phyloP scores from a whole-genome alignment of 176 grass and related monocot species.

The Echinochloa phyllopogon region DNA sequence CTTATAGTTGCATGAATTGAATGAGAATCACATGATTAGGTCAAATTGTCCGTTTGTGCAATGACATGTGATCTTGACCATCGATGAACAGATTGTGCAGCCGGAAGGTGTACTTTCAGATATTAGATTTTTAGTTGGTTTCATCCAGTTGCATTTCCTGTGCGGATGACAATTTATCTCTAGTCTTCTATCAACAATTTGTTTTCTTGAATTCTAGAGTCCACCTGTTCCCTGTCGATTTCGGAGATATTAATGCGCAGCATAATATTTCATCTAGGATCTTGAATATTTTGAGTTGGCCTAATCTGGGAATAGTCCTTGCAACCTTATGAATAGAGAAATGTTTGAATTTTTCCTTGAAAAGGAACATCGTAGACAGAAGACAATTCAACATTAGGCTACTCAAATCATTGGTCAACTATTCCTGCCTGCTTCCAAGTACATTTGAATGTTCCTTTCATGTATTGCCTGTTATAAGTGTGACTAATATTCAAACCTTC shows the following conservation, averaged over 20 bases:
- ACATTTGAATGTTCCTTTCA: neutral
- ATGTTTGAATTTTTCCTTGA: conserved; percentile 18
- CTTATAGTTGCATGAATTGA: neutral
- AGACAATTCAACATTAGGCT: conserved; percentile 11
- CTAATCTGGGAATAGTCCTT: conserved; percentile 37
- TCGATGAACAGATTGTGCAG: conserved; percentile 10
- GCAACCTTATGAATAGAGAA: conserved; percentile 21
- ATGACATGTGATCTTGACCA: neutral
- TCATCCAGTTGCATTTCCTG: conserved; percentile 15
- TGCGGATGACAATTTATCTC: conserved; percentile 33
- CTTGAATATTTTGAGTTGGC: conserved; percentile 33
- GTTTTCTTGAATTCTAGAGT: conserved; percentile 34
- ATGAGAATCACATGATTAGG: neutral
- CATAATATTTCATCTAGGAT: conserved; percentile 33
- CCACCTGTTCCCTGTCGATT: conserved; percentile 13
- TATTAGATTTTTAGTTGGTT: conserved; percentile 15
- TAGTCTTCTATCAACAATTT: conserved; percentile 16
- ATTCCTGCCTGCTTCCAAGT: conserved; percentile 37
- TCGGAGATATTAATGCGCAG: conserved; percentile 34
- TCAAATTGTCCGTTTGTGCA: neutral
- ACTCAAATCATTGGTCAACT: conserved; percentile 30
- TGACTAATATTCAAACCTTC: neutral
- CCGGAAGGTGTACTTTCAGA: conserved; percentile 5
- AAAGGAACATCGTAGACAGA: conserved; percentile 37
- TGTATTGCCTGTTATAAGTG: neutral